A percentile compares a stretch with the other conserved stretches of the same genome.
Evolutionary conservation across 352 stramenopile genomes (phyloP).

Genomic region (Phytophthora pinifolia): DNA sequence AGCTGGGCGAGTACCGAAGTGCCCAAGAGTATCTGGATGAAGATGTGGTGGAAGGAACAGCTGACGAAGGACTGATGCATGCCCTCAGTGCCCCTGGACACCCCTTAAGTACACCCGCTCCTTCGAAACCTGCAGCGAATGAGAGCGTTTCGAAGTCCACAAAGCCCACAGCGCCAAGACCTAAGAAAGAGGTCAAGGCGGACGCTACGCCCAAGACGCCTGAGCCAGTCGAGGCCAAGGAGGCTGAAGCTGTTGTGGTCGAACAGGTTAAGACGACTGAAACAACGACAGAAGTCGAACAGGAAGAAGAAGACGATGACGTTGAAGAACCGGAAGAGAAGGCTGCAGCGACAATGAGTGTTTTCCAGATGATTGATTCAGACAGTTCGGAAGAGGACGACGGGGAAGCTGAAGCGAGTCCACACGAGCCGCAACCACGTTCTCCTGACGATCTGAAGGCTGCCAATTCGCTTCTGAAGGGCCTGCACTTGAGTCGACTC

Average conservation of each 20-base stretch:
- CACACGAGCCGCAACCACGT: slow-evolving; percentile 6
- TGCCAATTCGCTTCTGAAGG: slow-evolving; percentile 52
- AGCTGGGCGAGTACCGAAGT: slow-evolving; percentile 90
- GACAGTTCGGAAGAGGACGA: slow-evolving; percentile 34
- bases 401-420: slow-evolving; percentile 2
- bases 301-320: background rate
- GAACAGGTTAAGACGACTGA: slow-evolving; percentile 6
- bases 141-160: too few relatives aligned
- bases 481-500: slow-evolving; percentile 64
- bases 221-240: slow-evolving; percentile 5
- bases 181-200: slow-evolving; percentile 9
- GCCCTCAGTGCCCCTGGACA: slow-evolving; percentile 1
- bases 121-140: slow-evolving; percentile 8
- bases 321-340: slow-evolving; percentile 28
- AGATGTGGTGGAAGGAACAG: slow-evolving; percentile 43
- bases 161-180: too few relatives aligned
- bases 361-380: slow-evolving; percentile 49
- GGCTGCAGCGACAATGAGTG: slow-evolving; percentile 19
- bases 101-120: background rate
- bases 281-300: slow-evolving; percentile 1
- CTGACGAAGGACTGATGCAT: slow-evolving; percentile 21
- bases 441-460: slow-evolving; percentile 20
- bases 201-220: background rate
- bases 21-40: slow-evolving; percentile 82
- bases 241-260: background rate